Percentiles rank a stretch among this genome's conserved stretches.
Conservation (phyloP, 345 rosid genomes). For the Eucalyptus marginata region DNA sequence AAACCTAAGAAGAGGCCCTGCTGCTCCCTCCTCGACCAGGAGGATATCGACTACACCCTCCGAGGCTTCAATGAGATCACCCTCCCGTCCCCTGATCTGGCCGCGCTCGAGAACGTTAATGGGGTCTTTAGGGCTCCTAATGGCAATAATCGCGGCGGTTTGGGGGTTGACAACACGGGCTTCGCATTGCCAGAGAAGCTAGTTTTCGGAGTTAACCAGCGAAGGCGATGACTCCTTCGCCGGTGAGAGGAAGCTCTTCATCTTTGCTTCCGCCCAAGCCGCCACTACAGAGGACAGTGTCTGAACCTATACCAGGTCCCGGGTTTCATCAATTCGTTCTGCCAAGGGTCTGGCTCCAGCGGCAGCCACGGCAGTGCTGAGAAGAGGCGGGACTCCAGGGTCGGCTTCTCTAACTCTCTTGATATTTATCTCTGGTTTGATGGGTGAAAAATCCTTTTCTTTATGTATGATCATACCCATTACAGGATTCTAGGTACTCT, state of each 20-base stretch:
- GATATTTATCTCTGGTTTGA: background rate
- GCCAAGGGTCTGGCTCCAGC: background rate
- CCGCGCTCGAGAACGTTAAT: background rate
- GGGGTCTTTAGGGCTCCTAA: background rate
- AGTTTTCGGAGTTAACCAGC: background rate
- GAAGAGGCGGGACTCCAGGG: slow-evolving; percentile 7
- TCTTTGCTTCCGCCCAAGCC: slow-evolving; percentile 9
- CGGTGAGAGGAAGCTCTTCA: background rate
- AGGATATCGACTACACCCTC: background rate
- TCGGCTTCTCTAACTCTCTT: background rate
- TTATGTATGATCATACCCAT: background rate
- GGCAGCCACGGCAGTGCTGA: background rate
- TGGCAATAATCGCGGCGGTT: background rate
- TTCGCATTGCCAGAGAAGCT: background rate
- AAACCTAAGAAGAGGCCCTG: background rate
- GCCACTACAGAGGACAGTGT: background rate
- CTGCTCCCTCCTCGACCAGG: background rate
- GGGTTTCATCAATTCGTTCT: background rate
- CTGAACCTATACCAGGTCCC: background rate
- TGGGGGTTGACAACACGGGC: background rate
- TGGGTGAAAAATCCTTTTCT: background rate
- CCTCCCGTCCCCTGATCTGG: background rate
- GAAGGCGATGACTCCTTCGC: background rate
- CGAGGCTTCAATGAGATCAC: slow-evolving; percentile 20
- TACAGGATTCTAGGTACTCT: background rate